Evolutionary conservation across 345 rosid genomes (phyloP), one percentile per base, ranked within the genome.

Genomic region (Salix suchowensis): DNA sequence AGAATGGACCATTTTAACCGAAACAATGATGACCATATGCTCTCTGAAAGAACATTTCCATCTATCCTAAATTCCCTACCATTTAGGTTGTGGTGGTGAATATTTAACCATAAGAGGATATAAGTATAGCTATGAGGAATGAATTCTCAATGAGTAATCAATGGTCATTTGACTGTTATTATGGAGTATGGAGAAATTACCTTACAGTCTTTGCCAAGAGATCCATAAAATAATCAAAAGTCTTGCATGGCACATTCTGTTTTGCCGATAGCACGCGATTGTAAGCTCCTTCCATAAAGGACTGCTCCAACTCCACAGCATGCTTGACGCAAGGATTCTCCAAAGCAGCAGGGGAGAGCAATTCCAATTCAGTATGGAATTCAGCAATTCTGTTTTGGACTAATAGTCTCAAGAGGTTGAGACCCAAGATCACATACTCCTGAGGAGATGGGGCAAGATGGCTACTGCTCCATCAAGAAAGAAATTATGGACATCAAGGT

Each of bases 221-320:
- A 86, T 96, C 98, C 95, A 96, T 91, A 89, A 94, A 94, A 83
- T 96, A 94, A 68, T 89, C 97, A 71, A 91, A 96, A 60, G 89
- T 89, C 74, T 88, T 93, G 82, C 92, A 87, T 66, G 98, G 99
- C 1, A 91, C 97, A 9, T 86, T 94, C 83, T 94, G 98, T 48
- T 92, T 89, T 73, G 98, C 99, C 88, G 89, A 94, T 75, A 92
- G 67, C 55, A 96, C 99, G 71, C 98, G 92, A 85, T 94, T 94
- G 73, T 93, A 94, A 48, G 99, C 99, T 79, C 98, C 97, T 82
- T 96, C 98, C 99, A 92, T 94, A 85, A 94, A 96, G 0, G 99
- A 96, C 79, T 92, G 98, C 93, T 96, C 99, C 89, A 96, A 86
- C 91, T 96, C 98, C 50, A 92, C 98, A 1, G 99, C 98, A 77